Percentiles rank a stretch among this genome's conserved stretches.
phyloP scores from a whole-genome alignment of 2,329 filamentous ascomycete genomes.

The Alternaria metachromatica region DNA sequence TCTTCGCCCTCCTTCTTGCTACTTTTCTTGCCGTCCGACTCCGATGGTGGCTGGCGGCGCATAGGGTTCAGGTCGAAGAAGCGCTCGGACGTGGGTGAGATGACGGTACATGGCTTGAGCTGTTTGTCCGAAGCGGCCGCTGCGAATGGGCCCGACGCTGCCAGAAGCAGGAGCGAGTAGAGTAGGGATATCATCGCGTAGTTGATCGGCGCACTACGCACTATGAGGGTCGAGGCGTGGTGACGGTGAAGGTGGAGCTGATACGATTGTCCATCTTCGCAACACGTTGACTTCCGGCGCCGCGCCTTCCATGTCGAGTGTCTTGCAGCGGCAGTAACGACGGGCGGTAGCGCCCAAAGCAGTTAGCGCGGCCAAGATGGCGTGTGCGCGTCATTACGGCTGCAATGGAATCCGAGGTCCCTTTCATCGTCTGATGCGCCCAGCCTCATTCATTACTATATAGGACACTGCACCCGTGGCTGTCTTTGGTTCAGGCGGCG shows the following conservation, averaged over 20 bases:
- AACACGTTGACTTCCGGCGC: constrained; percentile 31
- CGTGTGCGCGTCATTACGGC: constrained; percentile 23
- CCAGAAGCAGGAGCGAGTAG: constrained; percentile 33
- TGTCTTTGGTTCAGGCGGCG: constrained; percentile 6
- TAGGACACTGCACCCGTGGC: constrained; percentile 3
- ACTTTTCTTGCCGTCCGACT: constrained; percentile 46
- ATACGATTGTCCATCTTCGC: constrained; percentile 13
- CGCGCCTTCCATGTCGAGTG: constrained; percentile 14
- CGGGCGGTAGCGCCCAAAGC: constrained; percentile 6
- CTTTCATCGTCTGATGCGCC: constrained; percentile 26
- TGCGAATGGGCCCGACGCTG: constrained; percentile 38
- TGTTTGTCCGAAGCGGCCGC: constrained; percentile 50
- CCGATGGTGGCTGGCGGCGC: constrained; percentile 57
- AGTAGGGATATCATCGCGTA: constrained; percentile 36
- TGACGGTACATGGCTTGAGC: constrained; percentile 66
- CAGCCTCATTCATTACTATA: constrained; percentile 14
- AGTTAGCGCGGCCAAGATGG: constrained; percentile 13
- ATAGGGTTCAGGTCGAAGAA: constrained; percentile 70
- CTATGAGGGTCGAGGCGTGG: constrained; percentile 11
- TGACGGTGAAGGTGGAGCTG: constrained; percentile 9
- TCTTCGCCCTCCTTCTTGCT: constrained; percentile 61
- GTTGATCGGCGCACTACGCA: constrained; percentile 6
- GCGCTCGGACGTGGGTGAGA: constrained; percentile 65
- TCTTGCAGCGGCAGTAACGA: constrained; percentile 19
- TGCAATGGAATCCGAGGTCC: constrained; percentile 19